Evolutionary conservation across 2,329 filamentous ascomycete species (phyloP).

Genomic region (Cladosporium phlei): DNA sequence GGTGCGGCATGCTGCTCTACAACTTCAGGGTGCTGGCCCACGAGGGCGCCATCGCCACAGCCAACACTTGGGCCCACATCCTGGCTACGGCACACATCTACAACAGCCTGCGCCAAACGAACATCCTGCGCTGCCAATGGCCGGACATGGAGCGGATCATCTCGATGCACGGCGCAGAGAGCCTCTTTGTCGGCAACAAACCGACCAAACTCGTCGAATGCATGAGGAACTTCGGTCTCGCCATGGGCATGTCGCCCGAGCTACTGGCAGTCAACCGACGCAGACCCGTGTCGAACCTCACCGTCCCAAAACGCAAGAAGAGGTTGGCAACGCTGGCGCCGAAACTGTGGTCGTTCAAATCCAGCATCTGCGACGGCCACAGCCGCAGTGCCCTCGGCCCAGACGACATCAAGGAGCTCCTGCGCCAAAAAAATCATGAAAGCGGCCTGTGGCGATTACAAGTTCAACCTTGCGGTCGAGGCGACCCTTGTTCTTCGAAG

Average conservation of each 20-base stretch:
- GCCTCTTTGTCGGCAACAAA: not conserved
- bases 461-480: too few species aligned
- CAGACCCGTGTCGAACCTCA: not conserved
- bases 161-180: not conserved
- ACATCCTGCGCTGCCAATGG: not conserved
- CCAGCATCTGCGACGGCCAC: not conserved
- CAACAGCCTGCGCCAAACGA: not conserved
- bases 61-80: not conserved
- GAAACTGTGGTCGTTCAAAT: not conserved
- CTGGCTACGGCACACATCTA: not conserved
- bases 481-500: too few species aligned
- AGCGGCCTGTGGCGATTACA: too few species aligned
- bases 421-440: too few species aligned
- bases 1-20: conserved; percentile 14
- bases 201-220: not conserved
- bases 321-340: not conserved
- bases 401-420: not conserved
- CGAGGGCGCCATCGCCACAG: not conserved
- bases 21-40: conserved; percentile 6
- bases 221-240: not conserved
- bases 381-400: not conserved
- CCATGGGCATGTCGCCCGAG: too few species aligned
- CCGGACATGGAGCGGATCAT: not conserved
- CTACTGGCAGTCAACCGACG: too few species aligned
- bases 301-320: not conserved